Conservation (phyloP, 257 asterid species). For the Galeopsis tetrahit region DNA sequence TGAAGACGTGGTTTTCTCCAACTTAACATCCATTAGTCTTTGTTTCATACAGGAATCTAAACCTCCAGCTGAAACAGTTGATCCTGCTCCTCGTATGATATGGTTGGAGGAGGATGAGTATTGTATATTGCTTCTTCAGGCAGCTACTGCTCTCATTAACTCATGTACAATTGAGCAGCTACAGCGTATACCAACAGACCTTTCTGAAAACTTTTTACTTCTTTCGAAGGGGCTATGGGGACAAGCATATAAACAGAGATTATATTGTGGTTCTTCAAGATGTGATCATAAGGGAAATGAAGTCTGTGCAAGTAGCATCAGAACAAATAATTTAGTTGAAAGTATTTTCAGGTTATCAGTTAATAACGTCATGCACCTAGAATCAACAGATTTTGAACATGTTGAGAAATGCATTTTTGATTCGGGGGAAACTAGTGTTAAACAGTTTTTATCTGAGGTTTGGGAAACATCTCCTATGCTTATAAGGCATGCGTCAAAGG, state of each 20-base stretch:
- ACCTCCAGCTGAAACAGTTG: conserved; percentile 36
- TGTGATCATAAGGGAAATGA: conserved; percentile 26
- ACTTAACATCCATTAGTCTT: conserved; percentile 56
- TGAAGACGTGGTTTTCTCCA: conserved; percentile 1
- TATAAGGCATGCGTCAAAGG: conserved; percentile 42
- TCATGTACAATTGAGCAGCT: conserved; percentile 59
- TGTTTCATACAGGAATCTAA: conserved; percentile 61
- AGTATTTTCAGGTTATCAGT: conserved; percentile 68
- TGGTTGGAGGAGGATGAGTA: conserved; percentile 48
- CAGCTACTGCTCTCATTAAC: conserved; percentile 59
- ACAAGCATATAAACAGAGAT: conserved; percentile 43
- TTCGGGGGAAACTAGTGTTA: conserved; percentile 40
- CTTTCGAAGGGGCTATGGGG: conserved; percentile 52
- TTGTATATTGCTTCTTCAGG: conserved; percentile 50
- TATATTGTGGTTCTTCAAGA: conserved; percentile 32
- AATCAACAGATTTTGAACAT: conserved; percentile 34
- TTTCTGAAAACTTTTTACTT: conserved; percentile 38
- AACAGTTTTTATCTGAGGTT: conserved; percentile 50
- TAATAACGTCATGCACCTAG: conserved; percentile 20
- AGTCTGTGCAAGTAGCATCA: conserved; percentile 44
- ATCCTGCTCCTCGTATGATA: conserved; percentile 36
- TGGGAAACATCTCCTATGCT: conserved; percentile 74
- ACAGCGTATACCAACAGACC: conserved; percentile 45
- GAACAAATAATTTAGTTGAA: conserved; percentile 53
- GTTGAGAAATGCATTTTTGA: conserved; percentile 46